These are phyloP conservation scores for Rhytidhysteron rufulum DNA, from an alignment of 2,329 filamentous ascomycete genomes.

Conservation along the genomic window DNA sequence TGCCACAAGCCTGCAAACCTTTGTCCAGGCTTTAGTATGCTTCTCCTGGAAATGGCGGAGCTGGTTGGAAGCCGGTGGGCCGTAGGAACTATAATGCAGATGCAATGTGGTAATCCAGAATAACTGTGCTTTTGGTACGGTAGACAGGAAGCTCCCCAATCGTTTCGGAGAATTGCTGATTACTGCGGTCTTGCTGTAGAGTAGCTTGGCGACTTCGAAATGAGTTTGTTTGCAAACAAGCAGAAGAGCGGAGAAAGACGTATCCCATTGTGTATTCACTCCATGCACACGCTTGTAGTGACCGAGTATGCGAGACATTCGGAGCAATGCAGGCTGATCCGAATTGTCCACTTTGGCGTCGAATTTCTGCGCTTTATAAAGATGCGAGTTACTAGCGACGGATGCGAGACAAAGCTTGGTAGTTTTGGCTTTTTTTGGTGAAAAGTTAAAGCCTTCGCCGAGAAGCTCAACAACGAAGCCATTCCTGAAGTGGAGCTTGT, in stretches of 20 bases:
- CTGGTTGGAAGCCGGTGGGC: conserved; percentile 9
- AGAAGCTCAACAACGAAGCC: conserved; percentile 23
- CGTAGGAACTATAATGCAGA: conserved; percentile 28
- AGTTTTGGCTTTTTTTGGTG: conserved; percentile 2
- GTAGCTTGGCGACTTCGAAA: conserved; percentile 19
- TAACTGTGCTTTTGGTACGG: conserved; percentile 15
- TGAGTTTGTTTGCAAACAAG: conserved; percentile 27
- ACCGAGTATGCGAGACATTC: conserved; percentile 15
- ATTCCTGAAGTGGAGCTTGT: conserved; percentile 32
- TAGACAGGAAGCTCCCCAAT: conserved; percentile 21
- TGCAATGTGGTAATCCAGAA: conserved; percentile 22
- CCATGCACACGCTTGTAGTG: conserved; percentile 15
- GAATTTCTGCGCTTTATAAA: background rate
- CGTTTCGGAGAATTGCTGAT: conserved; percentile 24
- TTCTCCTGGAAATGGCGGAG: conserved; percentile 22
- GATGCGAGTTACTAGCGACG: background rate
- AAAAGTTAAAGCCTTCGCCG: conserved; percentile 10
- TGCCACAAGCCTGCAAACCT: conserved; percentile 16
- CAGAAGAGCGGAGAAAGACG: conserved; percentile 22
- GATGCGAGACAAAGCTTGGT: conserved; percentile 14
- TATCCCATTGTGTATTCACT: conserved; percentile 23
- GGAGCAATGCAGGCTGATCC: conserved; percentile 3
- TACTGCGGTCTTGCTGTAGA: conserved; percentile 28
- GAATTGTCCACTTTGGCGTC: background rate
- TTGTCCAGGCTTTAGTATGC: conserved; percentile 19